Evolutionary conservation across 1,284 basidiomycete genomes (phyloP).

Genomic region (Moesziomyces antarcticus): DNA sequence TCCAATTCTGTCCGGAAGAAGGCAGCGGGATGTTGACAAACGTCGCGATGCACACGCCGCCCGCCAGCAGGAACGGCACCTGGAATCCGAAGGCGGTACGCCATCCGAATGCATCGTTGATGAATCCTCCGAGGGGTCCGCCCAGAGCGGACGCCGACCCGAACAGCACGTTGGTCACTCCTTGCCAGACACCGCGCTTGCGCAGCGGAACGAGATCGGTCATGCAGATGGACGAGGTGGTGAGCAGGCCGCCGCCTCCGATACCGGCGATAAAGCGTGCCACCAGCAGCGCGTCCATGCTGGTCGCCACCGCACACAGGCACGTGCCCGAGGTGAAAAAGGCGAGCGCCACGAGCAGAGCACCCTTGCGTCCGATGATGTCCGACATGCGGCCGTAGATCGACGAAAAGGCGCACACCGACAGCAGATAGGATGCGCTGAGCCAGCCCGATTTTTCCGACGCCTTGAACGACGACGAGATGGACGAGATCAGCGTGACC

Average conservation of each 20-base stretch:
- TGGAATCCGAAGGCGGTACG: conserved; percentile 64
- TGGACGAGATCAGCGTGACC: conserved; percentile 59
- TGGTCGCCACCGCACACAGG: conserved; percentile 58
- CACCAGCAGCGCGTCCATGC: conserved; percentile 54
- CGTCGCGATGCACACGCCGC: conserved; percentile 64
- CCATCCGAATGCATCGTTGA: conserved; percentile 59
- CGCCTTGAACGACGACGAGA: conserved; percentile 65
- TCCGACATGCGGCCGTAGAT: conserved; percentile 64
- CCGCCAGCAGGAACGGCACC: conserved; percentile 66
- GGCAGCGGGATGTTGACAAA: conserved; percentile 68
- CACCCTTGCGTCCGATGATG: conserved; percentile 64
- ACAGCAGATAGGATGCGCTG: conserved; percentile 63
- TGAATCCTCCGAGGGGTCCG: conserved; percentile 56
- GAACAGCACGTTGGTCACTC: conserved; percentile 64
- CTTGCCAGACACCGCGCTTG: conserved; percentile 69
- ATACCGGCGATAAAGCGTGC: conserved; percentile 69
- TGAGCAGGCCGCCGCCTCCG: conserved; percentile 70
- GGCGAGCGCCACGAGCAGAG: conserved; percentile 59
- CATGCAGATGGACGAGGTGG: conserved; percentile 69
- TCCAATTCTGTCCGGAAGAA: conserved; percentile 64
- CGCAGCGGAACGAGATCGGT: conserved; percentile 69
- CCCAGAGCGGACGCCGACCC: conserved; percentile 66
- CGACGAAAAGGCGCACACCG: conserved; percentile 64
- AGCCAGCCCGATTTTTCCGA: conserved; percentile 63
- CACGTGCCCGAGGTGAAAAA: conserved; percentile 60